phyloP scores from a whole-genome alignment of 129 eudicot species.

The Tanacetum coccineum region DNA sequence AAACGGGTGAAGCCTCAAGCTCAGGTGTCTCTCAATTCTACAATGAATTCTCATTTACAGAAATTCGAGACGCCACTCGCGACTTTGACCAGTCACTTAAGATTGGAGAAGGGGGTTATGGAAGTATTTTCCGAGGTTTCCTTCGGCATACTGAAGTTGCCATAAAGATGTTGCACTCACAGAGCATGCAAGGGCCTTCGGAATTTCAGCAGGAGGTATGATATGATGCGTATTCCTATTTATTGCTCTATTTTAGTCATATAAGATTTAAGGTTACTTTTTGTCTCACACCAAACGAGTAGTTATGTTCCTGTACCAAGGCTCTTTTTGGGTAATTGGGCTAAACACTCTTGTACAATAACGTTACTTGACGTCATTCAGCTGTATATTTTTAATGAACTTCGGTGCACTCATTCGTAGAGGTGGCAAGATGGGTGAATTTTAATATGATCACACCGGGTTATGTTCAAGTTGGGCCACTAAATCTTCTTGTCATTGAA shows the following conservation, averaged over 20 bases:
- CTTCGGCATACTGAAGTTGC: slow-evolving; percentile 83
- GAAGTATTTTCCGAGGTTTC: slow-evolving; percentile 56
- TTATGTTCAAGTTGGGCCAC: neutral
- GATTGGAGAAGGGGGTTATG: slow-evolving; percentile 91
- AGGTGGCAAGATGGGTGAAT: neutral
- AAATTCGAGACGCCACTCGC: slow-evolving; percentile 63
- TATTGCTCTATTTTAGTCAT: neutral
- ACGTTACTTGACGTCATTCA: neutral
- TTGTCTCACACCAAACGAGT: neutral
- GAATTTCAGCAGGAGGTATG: slow-evolving; percentile 71
- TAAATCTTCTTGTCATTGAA: neutral
- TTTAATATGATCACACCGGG: neutral
- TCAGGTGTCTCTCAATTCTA: slow-evolving; percentile 39
- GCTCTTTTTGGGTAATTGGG: neutral
- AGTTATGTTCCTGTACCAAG: no score
- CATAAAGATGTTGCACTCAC: slow-evolving; percentile 56
- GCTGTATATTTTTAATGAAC: no score
- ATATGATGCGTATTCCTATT: slow-evolving; percentile 25
- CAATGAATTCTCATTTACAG: slow-evolving; percentile 52
- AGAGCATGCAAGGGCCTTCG: slow-evolving; percentile 66
- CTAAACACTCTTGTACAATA: neutral
- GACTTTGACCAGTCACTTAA: slow-evolving; percentile 56
- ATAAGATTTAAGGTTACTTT: neutral
- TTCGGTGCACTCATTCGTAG: neutral
- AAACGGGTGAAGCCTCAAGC: slow-evolving; percentile 40